Evolutionary conservation across 2,329 filamentous ascomycete genomes (phyloP).

Genomic region (Colletotrichum gloeosporioides): DNA sequence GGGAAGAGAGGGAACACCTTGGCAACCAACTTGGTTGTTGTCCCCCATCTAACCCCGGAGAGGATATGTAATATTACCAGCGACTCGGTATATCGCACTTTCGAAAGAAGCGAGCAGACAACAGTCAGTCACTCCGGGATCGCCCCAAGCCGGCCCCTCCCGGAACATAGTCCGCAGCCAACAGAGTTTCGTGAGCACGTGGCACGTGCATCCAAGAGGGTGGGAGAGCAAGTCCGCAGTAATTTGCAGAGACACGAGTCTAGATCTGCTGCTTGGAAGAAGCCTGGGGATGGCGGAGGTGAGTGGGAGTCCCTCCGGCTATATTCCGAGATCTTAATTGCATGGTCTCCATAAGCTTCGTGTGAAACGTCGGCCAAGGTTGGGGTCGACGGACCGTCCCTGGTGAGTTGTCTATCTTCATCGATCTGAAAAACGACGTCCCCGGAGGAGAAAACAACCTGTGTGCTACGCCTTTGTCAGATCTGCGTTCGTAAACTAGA

Average conservation of each 20-base stretch:
- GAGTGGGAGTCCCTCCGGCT: not conserved
- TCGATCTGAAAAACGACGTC: not conserved
- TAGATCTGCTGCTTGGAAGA: not conserved
- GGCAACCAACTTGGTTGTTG: not conserved
- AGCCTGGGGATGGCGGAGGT: not conserved
- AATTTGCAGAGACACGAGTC: not conserved
- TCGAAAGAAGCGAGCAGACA: not conserved
- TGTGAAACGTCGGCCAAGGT: not conserved
- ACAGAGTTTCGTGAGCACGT: conserved; percentile 7
- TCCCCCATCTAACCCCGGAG: not conserved
- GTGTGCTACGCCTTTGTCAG: not conserved
- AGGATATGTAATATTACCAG: not conserved
- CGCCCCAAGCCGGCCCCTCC: not conserved
- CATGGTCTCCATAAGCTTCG: not conserved
- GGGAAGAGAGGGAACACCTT: not conserved
- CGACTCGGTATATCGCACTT: not conserved
- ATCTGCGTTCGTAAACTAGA: not conserved
- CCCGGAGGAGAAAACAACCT: not conserved
- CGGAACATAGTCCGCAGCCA: not conserved
- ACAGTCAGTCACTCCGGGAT: not conserved
- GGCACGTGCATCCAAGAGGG: not conserved
- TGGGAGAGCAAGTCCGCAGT: not conserved
- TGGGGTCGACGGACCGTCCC: not conserved
- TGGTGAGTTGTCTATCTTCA: not conserved
- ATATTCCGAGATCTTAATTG: not conserved